phyloP scores from a whole-genome alignment of 2,329 filamentous ascomycete genomes.

The Knufia petricola region DNA sequence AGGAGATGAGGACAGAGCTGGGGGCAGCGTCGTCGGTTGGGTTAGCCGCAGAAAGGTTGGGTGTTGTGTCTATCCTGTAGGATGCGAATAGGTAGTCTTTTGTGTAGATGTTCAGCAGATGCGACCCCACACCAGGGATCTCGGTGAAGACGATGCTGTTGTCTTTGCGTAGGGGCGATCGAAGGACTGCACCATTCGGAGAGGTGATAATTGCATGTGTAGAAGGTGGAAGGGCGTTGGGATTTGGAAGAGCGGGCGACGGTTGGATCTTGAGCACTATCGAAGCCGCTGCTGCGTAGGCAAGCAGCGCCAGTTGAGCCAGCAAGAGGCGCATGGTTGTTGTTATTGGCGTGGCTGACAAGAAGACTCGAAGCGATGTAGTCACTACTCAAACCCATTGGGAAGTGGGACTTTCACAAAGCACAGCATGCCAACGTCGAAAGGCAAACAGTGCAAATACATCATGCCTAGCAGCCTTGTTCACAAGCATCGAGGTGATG shows the following conservation, averaged over 20 bases:
- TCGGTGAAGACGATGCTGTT: constrained; percentile 67
- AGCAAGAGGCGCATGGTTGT: too few relatives aligned
- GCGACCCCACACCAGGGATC: constrained; percentile 54
- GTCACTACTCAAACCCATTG: too few relatives aligned
- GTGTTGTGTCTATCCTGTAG: constrained; percentile 63
- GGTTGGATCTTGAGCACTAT: constrained; percentile 31
- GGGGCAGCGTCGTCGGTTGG: constrained; percentile 37
- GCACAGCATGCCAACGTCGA: too few relatives aligned
- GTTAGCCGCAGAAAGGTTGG: constrained; percentile 24
- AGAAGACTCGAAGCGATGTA: too few relatives aligned
- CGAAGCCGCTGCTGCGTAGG: background rate
- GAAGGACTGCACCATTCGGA: constrained; percentile 32
- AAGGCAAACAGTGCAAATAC: too few relatives aligned
- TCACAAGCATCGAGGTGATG: too few relatives aligned
- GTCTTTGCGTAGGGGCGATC: constrained; percentile 35
- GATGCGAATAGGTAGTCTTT: constrained; percentile 66
- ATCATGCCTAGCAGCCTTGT: too few relatives aligned
- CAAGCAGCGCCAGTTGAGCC: background rate
- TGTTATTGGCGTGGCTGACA: too few relatives aligned
- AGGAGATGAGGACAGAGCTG: constrained; percentile 25
- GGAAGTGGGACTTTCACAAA: too few relatives aligned
- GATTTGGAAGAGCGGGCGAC: constrained; percentile 36
- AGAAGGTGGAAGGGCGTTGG: constrained; percentile 32
- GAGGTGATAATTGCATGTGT: constrained; percentile 44
- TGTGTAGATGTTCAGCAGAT: constrained; percentile 73